Evolutionary conservation across 2,329 filamentous ascomycete genomes (phyloP).

Genomic region (Dothidotthia symphoricarpi): DNA sequence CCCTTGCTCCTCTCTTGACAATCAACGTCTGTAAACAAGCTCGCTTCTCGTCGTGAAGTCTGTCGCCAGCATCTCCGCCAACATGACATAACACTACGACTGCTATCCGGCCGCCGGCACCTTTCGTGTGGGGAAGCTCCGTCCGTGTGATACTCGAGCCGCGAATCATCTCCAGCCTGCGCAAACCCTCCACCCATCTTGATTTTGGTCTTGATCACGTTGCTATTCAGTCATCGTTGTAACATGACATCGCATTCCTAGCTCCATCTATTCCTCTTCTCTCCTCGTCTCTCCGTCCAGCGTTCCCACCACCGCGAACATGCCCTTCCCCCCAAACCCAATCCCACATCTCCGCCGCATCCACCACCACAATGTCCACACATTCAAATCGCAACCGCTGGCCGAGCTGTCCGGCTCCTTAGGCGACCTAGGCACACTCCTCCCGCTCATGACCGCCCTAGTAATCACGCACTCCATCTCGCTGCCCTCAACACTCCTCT

Average conservation of each 20-base stretch:
- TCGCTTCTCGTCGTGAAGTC: too few relatives aligned
- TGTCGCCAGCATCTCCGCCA: too few relatives aligned
- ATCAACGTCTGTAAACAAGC: too few relatives aligned
- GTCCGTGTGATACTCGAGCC: too few relatives aligned
- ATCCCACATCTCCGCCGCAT: conserved; percentile 31
- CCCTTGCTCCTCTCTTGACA: too few relatives aligned
- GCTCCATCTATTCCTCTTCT: background rate
- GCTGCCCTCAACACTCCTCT: conserved; percentile 79
- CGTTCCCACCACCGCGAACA: conserved; percentile 4
- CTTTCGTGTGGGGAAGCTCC: too few relatives aligned
- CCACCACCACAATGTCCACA: conserved; percentile 54
- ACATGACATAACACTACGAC: too few relatives aligned
- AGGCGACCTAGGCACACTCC: conserved; percentile 84
- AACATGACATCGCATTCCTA: conserved; percentile 5
- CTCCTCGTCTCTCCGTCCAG: background rate
- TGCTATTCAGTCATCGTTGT: conserved; percentile 7
- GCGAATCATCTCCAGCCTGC: conserved; percentile 7
- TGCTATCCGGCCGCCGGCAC: too few relatives aligned
- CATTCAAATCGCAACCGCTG: conserved; percentile 56
- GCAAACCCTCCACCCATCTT: conserved; percentile 8
- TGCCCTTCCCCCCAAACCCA: conserved; percentile 23
- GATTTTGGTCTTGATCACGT: background rate
- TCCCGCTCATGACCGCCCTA: conserved; percentile 85
- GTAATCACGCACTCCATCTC: conserved; percentile 75
- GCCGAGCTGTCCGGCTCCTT: conserved; percentile 84